Base-by-base conservation (phyloP, 805 yeast species). In the Candida argentea region DNA sequence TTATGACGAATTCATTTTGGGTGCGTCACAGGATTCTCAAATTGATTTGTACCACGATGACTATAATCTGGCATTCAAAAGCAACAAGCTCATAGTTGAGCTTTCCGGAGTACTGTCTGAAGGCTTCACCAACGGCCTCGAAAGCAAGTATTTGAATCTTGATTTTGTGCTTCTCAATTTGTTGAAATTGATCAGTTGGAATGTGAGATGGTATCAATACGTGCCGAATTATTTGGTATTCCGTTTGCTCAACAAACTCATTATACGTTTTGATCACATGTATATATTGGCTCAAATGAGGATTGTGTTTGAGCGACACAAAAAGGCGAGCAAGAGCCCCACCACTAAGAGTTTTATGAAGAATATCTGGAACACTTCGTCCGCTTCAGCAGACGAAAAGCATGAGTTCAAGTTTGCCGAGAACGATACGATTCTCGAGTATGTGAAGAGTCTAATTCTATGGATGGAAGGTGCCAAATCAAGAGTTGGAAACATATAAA, bases 201-300 rank as follows among this genome's bases (percentile, higher is more conserved):
- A 74, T 34, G 51, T 68, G 20, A 58, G 87, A 25, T 81, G 77
- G 67, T 79, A 78, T 37, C 43, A 75, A 69, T 39, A 73, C 64
- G 34, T 68, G 57, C 57, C 73, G 45, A 41, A 43, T 53, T 19
- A 57, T 48, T 28, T 65, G 65, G 32, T 47, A 58, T 6, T 33
- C 14, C 54, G 64, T 12, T 62, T 71, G 4, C 41, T 79, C 28
- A 48, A 54, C 29, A 62, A 65, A 33, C 41, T 67, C 13, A 47
- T 69, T 18, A 40, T 51, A 5, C 47, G 54, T 27, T 63, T 65
- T 28, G 70, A 67, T 25, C 45, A 54, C n/a, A 50, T 58, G 2
- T 53, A 48, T 26, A 44, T 69, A 18, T 51, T 60, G 21, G 53
- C 66, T 20, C 52, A 52, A 21, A 34, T 67, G 19, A 61, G 55